Conservation (phyloP, 1,284 basidiomycete genomes). For the Trichosporon sp. region DNA sequence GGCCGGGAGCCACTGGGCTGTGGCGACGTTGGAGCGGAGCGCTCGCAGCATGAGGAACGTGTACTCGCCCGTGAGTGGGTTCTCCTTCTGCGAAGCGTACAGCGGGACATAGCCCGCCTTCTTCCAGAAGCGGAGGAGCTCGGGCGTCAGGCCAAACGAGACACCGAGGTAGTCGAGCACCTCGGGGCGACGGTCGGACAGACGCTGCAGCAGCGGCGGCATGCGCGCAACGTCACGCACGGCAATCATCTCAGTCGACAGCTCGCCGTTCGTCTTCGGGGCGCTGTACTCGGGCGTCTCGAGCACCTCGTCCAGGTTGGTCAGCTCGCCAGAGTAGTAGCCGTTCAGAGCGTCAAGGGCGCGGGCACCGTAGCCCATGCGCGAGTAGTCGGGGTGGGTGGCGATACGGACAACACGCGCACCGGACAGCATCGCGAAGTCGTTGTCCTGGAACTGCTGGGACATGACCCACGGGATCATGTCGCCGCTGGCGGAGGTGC, state of each 20-base stretch:
- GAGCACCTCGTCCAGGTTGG: slow-evolving; percentile 75
- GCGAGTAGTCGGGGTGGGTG: slow-evolving; percentile 91
- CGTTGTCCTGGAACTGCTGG: slow-evolving; percentile 89
- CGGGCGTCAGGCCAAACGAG: slow-evolving; percentile 89
- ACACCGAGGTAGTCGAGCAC: slow-evolving; percentile 93
- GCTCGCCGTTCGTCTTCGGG: slow-evolving; percentile 52
- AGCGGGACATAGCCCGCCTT: slow-evolving; percentile 86
- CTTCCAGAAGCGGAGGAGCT: slow-evolving; percentile 95
- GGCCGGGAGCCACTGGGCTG: slow-evolving; percentile 75
- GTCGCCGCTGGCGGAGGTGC: slow-evolving; percentile 70
- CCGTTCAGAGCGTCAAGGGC: slow-evolving; percentile 83
- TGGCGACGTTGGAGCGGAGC: slow-evolving; percentile 62
- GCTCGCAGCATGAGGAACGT: slow-evolving; percentile 91
- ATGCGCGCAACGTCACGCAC: slow-evolving; percentile 76
- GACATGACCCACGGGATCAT: slow-evolving; percentile 97
- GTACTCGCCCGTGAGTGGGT: slow-evolving; percentile 95
- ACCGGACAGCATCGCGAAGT: slow-evolving; percentile 89
- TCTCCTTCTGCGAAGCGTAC: slow-evolving; percentile 90
- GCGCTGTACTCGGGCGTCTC: neutral
- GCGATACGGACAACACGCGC: slow-evolving; percentile 92
- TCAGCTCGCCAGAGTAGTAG: slow-evolving; percentile 91
- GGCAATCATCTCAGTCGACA: slow-evolving; percentile 73
- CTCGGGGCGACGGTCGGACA: slow-evolving; percentile 89
- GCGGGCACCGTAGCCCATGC: slow-evolving; percentile 98
- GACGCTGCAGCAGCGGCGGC: slow-evolving; percentile 89